Conservation (phyloP, 2,329 filamentous ascomycete genomes). For the Pseudogymnoascus sp. region DNA sequence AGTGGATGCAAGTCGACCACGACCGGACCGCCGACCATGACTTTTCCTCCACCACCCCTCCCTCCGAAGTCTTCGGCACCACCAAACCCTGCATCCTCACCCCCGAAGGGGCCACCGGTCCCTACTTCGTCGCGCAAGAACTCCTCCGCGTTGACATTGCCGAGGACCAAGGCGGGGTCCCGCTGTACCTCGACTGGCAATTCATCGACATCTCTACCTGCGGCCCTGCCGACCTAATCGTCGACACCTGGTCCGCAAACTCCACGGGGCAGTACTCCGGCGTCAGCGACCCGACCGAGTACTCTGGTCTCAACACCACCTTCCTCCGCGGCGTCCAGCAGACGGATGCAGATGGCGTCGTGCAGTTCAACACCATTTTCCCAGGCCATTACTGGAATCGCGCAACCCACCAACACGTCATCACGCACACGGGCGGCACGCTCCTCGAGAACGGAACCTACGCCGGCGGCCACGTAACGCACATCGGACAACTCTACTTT, state of each 20-base stretch:
- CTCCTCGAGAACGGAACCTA: conserved; percentile 33
- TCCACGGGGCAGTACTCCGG: not conserved
- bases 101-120: not conserved
- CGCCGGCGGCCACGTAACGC: conserved; percentile 39
- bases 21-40: not conserved
- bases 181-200: conserved; percentile 31
- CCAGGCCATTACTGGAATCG: conserved; percentile 40
- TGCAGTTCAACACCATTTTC: conserved; percentile 34
- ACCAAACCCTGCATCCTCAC: not conserved
- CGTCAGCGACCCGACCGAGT: conserved; percentile 13
- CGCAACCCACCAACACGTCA: conserved; percentile 39
- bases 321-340: conserved; percentile 35
- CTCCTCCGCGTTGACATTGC: conserved; percentile 29
- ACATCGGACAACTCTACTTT: conserved; percentile 52
- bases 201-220: conserved; percentile 32
- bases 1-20: not conserved
- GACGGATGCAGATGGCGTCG: conserved; percentile 33
- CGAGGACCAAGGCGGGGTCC: conserved; percentile 29
- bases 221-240: conserved; percentile 24
- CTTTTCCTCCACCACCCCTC: not conserved
- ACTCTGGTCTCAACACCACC: conserved; percentile 25
- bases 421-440: conserved; percentile 29
- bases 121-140: conserved; percentile 26
- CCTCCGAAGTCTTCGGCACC: not conserved
- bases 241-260: not conserved